These are phyloP conservation scores for Choiromyces venosus DNA, from an alignment of 495 filamentous ascomycete species.

Conservation along the genomic window DNA sequence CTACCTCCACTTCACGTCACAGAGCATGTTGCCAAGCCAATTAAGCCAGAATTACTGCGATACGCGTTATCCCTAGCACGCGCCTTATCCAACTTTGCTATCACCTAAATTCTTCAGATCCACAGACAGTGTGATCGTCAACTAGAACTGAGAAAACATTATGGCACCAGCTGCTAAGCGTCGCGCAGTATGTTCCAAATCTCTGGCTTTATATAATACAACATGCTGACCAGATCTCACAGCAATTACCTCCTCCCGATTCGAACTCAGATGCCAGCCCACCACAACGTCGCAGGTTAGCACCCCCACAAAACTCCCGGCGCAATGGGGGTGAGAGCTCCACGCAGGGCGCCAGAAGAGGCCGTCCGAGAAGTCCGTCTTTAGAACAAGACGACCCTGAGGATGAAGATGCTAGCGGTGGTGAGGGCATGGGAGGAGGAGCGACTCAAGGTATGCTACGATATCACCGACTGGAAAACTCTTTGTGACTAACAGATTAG, in stretches of 20 bases:
- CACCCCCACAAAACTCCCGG: conserved; percentile 12
- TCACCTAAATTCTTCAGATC: not conserved
- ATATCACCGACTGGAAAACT: not conserved
- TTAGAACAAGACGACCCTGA: conserved; percentile 19
- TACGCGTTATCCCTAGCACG: not conserved
- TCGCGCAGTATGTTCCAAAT: not conserved
- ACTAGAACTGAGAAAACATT: not conserved
- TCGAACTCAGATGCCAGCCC: conserved; percentile 18
- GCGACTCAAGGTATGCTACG: conserved; percentile 14
- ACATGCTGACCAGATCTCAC: not conserved
- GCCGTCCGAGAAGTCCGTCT: conserved; percentile 10
- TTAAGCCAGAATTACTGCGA: not conserved
- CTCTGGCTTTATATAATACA: not conserved
- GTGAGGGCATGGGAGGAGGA: conserved; percentile 13
- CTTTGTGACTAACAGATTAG: conserved; percentile 12
- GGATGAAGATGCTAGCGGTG: conserved; percentile 8
- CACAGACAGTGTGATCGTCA: not conserved
- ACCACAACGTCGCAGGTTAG: conserved; percentile 27
- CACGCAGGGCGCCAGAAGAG: conserved; percentile 15
- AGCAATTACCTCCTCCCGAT: not conserved
- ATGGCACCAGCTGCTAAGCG: not conserved
- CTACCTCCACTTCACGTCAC: not conserved
- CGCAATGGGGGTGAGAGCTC: conserved; percentile 25
- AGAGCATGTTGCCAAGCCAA: not conserved
- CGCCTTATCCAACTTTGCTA: not conserved